Evolutionary conservation across 345 rosid species (phyloP), one percentile per base, ranked within the genome.

Genomic region (Populus simonii): DNA sequence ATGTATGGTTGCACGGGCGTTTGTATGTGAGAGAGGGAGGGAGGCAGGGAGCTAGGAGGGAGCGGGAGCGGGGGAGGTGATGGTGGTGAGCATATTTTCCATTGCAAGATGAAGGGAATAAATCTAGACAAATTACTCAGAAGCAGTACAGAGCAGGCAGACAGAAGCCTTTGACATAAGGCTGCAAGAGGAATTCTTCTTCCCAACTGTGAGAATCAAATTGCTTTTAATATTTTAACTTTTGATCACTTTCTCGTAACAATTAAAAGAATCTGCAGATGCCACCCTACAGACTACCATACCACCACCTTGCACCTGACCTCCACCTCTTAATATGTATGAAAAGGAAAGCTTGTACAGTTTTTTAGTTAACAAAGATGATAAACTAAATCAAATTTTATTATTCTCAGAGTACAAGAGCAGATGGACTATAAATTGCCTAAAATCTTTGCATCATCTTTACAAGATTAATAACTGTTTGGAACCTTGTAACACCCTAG

Each of bases 141-240:
- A 72, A 59, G 49, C 61, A 76, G 78, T 53, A 70, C 83, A 77
- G 70, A 61, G 65, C 65, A 74, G 67, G 69, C 6, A 61, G 47
- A 66, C 36, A 72, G 62, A 59, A 31, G 61, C 68, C 77, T 79
- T 74, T 66, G 43, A 78, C 33, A 68, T 72, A 83, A 85, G 69
- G 86, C 87, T 86, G 89, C 83, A 66, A 66, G 22, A 13, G 84
- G 85, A 80, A 79, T 79, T 81, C 84, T 76, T 78, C 68, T 76
- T 18, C 41, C 59, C 68, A 61, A 39, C 78, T 53, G 77, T 73
- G 59, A 66, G 89, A 84, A 87, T 83, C 86, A 76, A 76, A 79
- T 72, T 76, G 63, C 80, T 79, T 81, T 81, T 71, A 45, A 55
- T 59, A n/a, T 25, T 59, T 59, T 23, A 59, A 8, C 20, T 59